Conservation (phyloP, 2,329 filamentous ascomycete genomes). For the Pleoardoris graminearum region DNA sequence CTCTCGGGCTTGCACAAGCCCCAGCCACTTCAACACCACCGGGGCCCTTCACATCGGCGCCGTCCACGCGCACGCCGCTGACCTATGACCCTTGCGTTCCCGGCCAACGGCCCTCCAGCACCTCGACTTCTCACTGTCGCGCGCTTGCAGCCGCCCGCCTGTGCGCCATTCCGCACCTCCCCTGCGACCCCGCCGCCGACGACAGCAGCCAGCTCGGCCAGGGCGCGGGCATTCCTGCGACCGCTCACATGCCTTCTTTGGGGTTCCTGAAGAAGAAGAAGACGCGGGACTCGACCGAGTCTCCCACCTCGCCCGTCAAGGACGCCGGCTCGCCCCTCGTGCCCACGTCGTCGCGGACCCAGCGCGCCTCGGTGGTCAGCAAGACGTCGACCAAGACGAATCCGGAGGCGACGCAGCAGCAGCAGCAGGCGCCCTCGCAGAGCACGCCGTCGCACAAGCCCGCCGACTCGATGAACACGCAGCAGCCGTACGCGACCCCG, state of each 20-base stretch:
- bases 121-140: constrained; percentile 7
- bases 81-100: constrained; percentile 17
- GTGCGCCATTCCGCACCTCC: constrained; percentile 24
- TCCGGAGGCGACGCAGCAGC: constrained; percentile 7
- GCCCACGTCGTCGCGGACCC: constrained; percentile 36
- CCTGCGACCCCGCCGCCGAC: constrained; percentile 10
- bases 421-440: constrained; percentile 13
- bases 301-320: constrained; percentile 68
- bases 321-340: constrained; percentile 53
- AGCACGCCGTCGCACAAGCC: constrained; percentile 33
- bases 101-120: constrained; percentile 15
- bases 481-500: constrained; percentile 36
- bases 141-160: constrained; percentile 15
- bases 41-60: constrained; percentile 13
- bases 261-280: constrained; percentile 98
- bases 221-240: constrained; percentile 32
- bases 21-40: constrained; percentile 11
- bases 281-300: constrained; percentile 82
- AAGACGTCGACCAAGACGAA: constrained; percentile 33
- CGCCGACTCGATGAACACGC: constrained; percentile 48
- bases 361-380: constrained; percentile 22
- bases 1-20: constrained; percentile 11
- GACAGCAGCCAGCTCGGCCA: constrained; percentile 18
- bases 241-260: constrained; percentile 79
- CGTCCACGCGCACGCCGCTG: constrained; percentile 3